A percentile compares a stretch with the other conserved stretches of the same genome.
phyloP scores from a whole-genome alignment of 139 green algal species.

The Coccomyxa sp. region DNA sequence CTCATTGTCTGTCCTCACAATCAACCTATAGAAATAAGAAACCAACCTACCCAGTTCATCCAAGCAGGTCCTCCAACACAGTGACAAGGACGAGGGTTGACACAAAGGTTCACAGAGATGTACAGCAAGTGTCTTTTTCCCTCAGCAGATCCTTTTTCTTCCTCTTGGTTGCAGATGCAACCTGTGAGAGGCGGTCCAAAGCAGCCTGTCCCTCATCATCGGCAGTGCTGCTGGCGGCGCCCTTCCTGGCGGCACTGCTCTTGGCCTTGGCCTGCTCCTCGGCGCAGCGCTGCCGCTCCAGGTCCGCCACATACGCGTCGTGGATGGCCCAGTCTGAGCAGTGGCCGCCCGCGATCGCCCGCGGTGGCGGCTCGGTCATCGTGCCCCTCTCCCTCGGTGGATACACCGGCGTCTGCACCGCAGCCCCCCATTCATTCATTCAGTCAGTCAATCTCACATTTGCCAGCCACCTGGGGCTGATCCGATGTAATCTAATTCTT shows the following conservation, averaged over 20 bases:
- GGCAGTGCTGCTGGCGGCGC: no score
- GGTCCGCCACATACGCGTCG: conserved; percentile 85
- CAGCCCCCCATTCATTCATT: no score
- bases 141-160: no score
- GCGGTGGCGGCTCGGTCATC: conserved; percentile 76
- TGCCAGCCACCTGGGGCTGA: conserved; percentile 15
- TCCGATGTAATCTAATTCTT: no score
- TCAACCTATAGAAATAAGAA: no score
- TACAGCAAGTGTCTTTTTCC: background rate
- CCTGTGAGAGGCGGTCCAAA: no score
- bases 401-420: conserved; percentile 57
- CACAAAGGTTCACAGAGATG: background rate
- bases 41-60: no score
- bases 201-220: no score
- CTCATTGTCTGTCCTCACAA: no score
- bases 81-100: no score
- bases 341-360: conserved; percentile 47
- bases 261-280: conserved; percentile 42
- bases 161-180: no score
- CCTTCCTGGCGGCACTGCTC: background rate
- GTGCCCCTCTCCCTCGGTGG: conserved; percentile 55
- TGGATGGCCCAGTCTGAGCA: conserved; percentile 86
- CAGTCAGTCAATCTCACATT: background rate
- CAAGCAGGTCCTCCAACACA: no score
- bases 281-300: conserved; percentile 60